Evolutionary conservation across 495 filamentous ascomycete species (phyloP).

Genomic region (Neurospora pannonica): DNA sequence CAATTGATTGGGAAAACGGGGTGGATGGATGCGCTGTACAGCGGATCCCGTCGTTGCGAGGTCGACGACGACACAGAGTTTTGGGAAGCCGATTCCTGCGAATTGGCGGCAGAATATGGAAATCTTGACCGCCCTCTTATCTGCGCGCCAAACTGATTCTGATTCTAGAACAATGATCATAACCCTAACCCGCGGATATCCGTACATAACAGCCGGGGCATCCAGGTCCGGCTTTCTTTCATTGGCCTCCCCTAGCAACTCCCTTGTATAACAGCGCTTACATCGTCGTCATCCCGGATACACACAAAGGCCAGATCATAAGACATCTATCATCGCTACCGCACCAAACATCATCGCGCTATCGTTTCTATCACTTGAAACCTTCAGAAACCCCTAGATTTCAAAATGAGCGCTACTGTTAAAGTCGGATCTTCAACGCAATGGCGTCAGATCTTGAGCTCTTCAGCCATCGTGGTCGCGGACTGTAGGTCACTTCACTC

Average conservation of each 20-base stretch:
- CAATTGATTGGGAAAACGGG: neutral
- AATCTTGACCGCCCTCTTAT: neutral
- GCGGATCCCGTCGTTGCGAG: neutral
- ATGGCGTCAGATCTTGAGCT: slow-evolving; percentile 32
- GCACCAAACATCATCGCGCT: neutral
- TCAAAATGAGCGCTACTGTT: slow-evolving; percentile 21
- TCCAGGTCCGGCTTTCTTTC: neutral
- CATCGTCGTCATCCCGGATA: neutral
- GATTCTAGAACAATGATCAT: neutral
- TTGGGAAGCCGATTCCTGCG: neutral
- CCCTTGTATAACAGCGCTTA: neutral
- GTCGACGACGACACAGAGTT: neutral
- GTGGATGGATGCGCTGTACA: neutral
- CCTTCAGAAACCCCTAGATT: neutral
- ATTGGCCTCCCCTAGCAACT: neutral
- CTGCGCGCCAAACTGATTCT: neutral
- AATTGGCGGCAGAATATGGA: neutral
- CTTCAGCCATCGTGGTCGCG: slow-evolving; percentile 34
- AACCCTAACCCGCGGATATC: neutral
- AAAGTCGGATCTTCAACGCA: slow-evolving; percentile 32
- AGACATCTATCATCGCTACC: neutral
- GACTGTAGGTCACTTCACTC: slow-evolving; percentile 32
- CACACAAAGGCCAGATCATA: neutral
- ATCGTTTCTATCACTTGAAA: neutral
- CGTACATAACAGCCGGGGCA: neutral